These are phyloP conservation scores for Uncinocarpus reesii DNA, from an alignment of 2,329 filamentous ascomycete genomes.

Conservation along the genomic window DNA sequence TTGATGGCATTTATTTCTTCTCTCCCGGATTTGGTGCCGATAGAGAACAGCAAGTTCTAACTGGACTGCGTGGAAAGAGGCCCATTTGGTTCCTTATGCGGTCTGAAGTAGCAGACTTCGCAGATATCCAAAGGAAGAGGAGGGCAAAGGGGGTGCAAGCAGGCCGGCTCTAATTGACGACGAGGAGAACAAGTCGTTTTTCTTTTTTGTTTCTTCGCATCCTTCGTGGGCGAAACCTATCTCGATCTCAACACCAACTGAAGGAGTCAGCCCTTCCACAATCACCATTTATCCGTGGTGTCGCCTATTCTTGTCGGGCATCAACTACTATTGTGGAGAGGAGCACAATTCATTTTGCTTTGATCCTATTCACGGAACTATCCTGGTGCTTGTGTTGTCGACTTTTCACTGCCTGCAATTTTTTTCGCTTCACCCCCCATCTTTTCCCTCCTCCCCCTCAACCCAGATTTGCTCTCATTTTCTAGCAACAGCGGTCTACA, in stretches of 20 bases:
- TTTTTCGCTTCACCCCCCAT: not conserved
- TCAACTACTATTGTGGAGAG: not conserved
- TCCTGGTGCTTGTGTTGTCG: not conserved
- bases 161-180: not conserved
- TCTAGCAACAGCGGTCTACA: not conserved
- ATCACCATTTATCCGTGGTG: not conserved
- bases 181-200: not conserved
- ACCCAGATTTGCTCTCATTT: not conserved
- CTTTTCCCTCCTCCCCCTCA: not conserved
- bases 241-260: not conserved
- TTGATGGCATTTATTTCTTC: slow-evolving; percentile 12
- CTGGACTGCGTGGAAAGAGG: not conserved
- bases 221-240: not conserved
- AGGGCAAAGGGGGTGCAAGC: slow-evolving; percentile 3
- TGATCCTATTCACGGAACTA: not conserved
- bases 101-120: not conserved
- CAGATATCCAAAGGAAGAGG: slow-evolving; percentile 11
- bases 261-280: not conserved
- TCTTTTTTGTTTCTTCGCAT: not conserved
- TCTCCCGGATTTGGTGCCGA: slow-evolving; percentile 5
- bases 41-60: slow-evolving; percentile 2
- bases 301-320: not conserved
- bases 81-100: slow-evolving; percentile 2
- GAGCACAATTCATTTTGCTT: not conserved
- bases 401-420: not conserved